Evolutionary conservation across 495 filamentous ascomycete species (phyloP).

Genomic region (Viridothelium virens): DNA sequence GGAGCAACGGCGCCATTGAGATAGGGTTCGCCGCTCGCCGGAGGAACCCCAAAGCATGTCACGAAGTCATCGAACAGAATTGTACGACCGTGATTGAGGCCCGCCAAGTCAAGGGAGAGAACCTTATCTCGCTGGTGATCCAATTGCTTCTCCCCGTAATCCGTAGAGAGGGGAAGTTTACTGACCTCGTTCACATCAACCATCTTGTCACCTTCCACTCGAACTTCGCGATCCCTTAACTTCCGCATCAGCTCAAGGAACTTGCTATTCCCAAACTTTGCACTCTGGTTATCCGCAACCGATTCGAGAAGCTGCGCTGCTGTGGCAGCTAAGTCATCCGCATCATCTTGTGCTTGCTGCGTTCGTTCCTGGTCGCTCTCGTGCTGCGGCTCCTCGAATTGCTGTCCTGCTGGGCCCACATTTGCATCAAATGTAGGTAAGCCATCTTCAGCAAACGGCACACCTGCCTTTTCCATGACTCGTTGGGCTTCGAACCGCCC

Average conservation of each 20-base stretch:
- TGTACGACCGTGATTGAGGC: background rate
- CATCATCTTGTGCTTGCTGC: constrained; percentile 33
- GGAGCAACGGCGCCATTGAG: background rate
- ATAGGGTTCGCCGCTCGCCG: background rate
- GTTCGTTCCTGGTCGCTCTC: constrained; percentile 21
- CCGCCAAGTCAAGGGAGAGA: background rate
- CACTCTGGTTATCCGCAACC: constrained; percentile 55
- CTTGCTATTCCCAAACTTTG: constrained; percentile 70
- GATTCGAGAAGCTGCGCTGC: constrained; percentile 65
- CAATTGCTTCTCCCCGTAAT: background rate
- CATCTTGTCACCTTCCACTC: constrained; percentile 38
- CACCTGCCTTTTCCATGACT: background rate
- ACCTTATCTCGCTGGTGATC: background rate
- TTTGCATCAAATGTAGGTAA: constrained; percentile 4
- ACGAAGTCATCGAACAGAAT: constrained; percentile 8
- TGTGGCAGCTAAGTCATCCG: constrained; percentile 61
- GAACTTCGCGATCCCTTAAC: constrained; percentile 35
- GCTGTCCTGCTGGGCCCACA: constrained; percentile 5
- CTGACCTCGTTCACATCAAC: constrained; percentile 28
- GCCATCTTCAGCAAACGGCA: background rate
- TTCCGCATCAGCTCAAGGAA: constrained; percentile 70
- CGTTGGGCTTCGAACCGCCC: constrained; percentile 5
- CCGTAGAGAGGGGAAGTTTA: background rate
- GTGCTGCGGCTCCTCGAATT: constrained; percentile 20
- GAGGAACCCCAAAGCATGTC: background rate